Evolutionary conservation across 805 yeast genomes (phyloP).

Genomic region (Ogataea saltuana): DNA sequence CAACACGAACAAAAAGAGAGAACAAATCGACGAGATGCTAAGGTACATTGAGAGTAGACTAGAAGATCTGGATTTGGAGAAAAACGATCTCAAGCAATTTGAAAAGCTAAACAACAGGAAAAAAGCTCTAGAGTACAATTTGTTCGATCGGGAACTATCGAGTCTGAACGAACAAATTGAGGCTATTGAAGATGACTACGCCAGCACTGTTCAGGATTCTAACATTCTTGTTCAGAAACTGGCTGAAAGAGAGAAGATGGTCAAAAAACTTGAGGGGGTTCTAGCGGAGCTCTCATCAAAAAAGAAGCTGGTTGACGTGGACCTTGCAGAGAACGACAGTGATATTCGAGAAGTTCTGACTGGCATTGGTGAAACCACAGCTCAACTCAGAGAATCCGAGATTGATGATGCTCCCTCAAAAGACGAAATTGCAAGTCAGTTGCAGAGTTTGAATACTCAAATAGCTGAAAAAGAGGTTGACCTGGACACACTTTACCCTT

Average conservation of each 20-base stretch:
- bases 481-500: constrained; percentile 42
- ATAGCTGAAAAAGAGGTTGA: constrained; percentile 41
- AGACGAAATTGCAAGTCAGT: constrained; percentile 24
- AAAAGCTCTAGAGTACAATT: constrained; percentile 70
- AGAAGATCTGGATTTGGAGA: constrained; percentile 78
- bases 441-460: constrained; percentile 24
- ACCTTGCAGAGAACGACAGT: constrained; percentile 52
- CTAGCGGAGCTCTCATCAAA: constrained; percentile 49
- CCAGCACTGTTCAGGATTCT: constrained; percentile 50
- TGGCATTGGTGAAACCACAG: constrained; percentile 49
- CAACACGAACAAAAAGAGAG: constrained; percentile 66
- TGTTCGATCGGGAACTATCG: constrained; percentile 74
- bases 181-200: constrained; percentile 57
- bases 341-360: constrained; percentile 52
- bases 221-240: constrained; percentile 55
- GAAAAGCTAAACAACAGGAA: constrained; percentile 67
- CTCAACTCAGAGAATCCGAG: constrained; percentile 46
- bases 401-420: constrained; percentile 34
- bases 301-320: constrained; percentile 53
- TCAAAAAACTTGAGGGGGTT: constrained; percentile 45
- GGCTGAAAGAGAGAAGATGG: constrained; percentile 58
- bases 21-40: constrained; percentile 73
- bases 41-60: constrained; percentile 68
- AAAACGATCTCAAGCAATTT: constrained; percentile 67
- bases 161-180: constrained; percentile 63